These are phyloP conservation scores for Trichoderma sp. DNA, from an alignment of 2,329 filamentous ascomycete species.

Conservation along the genomic window DNA sequence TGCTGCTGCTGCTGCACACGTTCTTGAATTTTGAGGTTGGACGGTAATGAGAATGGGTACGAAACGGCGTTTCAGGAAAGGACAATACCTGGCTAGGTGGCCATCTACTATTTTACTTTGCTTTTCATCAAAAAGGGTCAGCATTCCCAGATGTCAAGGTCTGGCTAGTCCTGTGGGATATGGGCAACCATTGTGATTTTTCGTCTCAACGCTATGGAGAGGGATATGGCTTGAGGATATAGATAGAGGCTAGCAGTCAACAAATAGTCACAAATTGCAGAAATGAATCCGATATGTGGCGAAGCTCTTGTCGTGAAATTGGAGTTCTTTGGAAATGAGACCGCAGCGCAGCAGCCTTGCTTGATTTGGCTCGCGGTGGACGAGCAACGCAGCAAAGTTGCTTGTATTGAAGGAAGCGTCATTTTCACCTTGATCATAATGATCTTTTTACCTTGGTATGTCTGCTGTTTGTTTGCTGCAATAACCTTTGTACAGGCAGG, in stretches of 20 bases:
- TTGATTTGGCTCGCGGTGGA: neutral
- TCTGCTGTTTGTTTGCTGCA: neutral
- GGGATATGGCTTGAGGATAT: neutral
- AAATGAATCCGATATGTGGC: neutral
- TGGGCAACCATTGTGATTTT: neutral
- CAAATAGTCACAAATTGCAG: neutral
- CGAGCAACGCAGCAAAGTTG: neutral
- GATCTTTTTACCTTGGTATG: neutral
- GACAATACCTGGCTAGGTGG: slow-evolving; percentile 6
- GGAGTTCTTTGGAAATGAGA: neutral
- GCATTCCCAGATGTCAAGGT: neutral
- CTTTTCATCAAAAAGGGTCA: neutral
- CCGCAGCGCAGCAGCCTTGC: neutral
- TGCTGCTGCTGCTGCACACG: neutral
- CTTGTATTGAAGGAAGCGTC: neutral
- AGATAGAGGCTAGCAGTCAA: neutral
- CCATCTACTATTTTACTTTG: neutral
- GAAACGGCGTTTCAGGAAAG: slow-evolving; percentile 19
- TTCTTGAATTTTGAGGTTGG: neutral
- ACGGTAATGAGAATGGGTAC: slow-evolving; percentile 9
- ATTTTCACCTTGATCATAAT: neutral
- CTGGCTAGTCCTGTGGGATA: neutral
- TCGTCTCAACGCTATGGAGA: neutral
- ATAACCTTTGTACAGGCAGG: too few species aligned
- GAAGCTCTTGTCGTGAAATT: neutral